phyloP scores from a whole-genome alignment of 352 stramenopile species.

The Globisporangium parvum region DNA sequence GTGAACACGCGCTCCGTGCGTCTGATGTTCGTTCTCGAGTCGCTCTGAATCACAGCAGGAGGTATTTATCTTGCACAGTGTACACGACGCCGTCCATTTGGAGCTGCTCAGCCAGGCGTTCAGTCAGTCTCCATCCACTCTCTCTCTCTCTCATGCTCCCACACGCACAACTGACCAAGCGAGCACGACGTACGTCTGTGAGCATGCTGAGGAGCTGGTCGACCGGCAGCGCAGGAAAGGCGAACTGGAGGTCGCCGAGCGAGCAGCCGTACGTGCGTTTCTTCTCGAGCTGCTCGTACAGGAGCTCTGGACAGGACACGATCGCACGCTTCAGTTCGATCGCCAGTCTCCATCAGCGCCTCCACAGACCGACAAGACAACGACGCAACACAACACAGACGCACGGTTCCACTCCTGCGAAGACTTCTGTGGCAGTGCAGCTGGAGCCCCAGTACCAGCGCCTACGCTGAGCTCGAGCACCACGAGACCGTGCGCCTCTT shows the following conservation, averaged over 20 bases:
- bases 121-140: slow-evolving; percentile 4
- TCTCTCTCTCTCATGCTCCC: too few relatives aligned
- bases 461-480: slow-evolving; percentile 44
- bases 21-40: neutral
- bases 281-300: slow-evolving; percentile 36
- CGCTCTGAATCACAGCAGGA: slow-evolving; percentile 25
- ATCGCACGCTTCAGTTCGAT: neutral
- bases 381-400: slow-evolving; percentile 9
- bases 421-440: slow-evolving; percentile 17
- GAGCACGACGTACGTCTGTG: slow-evolving; percentile 35
- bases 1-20: neutral
- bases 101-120: slow-evolving; percentile 21
- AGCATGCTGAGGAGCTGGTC: slow-evolving; percentile 48
- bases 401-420: slow-evolving; percentile 55
- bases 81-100: slow-evolving; percentile 67
- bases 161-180: neutral
- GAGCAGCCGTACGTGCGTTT: slow-evolving; percentile 29
- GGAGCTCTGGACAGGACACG: slow-evolving; percentile 20
- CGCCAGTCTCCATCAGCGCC: too few relatives aligned
- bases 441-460: slow-evolving; percentile 6
- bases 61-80: slow-evolving; percentile 46
- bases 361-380: neutral
- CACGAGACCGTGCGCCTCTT: slow-evolving; percentile 42
- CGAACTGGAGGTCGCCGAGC: slow-evolving; percentile 51
- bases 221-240: slow-evolving; percentile 40